Base-by-base conservation (phyloP, 1,284 basidiomycete genomes). In the Boletellus dicymbophilus region DNA sequence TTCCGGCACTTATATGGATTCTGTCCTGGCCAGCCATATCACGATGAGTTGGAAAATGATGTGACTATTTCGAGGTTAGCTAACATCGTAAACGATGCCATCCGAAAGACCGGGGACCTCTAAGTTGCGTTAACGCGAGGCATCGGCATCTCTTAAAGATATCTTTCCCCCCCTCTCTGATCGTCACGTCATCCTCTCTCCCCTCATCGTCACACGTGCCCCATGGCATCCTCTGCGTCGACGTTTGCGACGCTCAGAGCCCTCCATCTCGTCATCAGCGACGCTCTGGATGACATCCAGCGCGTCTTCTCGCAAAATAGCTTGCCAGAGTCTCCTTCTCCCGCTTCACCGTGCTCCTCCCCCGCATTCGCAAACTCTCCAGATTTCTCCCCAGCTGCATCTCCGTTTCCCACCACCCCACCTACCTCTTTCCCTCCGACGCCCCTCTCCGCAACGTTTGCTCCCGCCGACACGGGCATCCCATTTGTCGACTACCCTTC, bases 231-330 rank as follows among this genome's bases (percentile, higher is more conserved):
- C 26, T 23, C 57, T 27, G 30, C 46, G 30, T 43, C 66, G 80
- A 84, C 85, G 39, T 83, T 89, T 57, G 72, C 81, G 18, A 72
- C 75, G 46, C 77, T 89, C 46, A 79, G 79, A 49, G 79, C 80
- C 21, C 77, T 88, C 26, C 82, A 88, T 54, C 68, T 76, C 56
- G 77, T 88, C 62, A 80, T 88, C 55, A 82, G 79, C 56, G 76
- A 84, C 48, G 85, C 85, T 23, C 69, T 88, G 54, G 77, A 82
- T 66, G 83, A 88, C 58, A 84, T 88, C 37, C 79, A 88, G 63
- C 72, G 71, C 43, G 71, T 85, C 49, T 88, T 86, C 63, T 50
- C 61, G 6, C 59, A 60, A 21, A 33, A 37, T 2, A 42, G 12
- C 26, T 28, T 40, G 6, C 49, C 31, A 3, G 54, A 51, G n/a